A percentile compares a stretch with the other conserved stretches of the same genome.
Conservation (phyloP, 2,329 filamentous ascomycete species). For the Epichloe coenophiala region DNA sequence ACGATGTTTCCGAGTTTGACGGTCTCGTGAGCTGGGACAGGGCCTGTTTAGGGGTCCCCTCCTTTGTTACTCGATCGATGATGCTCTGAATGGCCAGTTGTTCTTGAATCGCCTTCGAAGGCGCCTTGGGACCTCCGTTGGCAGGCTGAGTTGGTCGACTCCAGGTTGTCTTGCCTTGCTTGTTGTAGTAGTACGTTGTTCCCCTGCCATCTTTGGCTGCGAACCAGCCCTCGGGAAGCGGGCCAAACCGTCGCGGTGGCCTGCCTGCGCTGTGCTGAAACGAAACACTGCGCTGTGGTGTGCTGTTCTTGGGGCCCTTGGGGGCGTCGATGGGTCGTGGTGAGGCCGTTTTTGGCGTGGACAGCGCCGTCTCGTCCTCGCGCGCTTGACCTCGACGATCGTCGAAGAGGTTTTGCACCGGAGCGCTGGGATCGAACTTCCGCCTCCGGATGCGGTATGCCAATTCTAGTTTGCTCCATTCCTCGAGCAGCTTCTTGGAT, state of each 20-base stretch:
- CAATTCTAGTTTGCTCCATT: slow-evolving; percentile 81
- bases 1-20: slow-evolving; percentile 29
- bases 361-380: slow-evolving; percentile 25
- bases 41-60: slow-evolving; percentile 35
- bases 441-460: slow-evolving; percentile 88
- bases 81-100: slow-evolving; percentile 71
- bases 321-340: slow-evolving; percentile 37
- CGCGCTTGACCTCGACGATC: slow-evolving; percentile 42
- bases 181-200: slow-evolving; percentile 74
- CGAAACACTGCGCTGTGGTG: slow-evolving; percentile 36
- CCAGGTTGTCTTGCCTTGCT: slow-evolving; percentile 69
- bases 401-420: slow-evolving; percentile 42
- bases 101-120: slow-evolving; percentile 48
- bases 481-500: slow-evolving; percentile 58
- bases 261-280: slow-evolving; percentile 37
- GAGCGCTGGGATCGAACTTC: slow-evolving; percentile 61
- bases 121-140: slow-evolving; percentile 48
- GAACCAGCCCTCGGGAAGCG: slow-evolving; percentile 78
- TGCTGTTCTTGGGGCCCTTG: slow-evolving; percentile 47
- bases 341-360: slow-evolving; percentile 26
- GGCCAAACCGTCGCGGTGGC: slow-evolving; percentile 36
- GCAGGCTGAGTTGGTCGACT: slow-evolving; percentile 59
- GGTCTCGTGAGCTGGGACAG: slow-evolving; percentile 53
- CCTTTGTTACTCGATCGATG: slow-evolving; percentile 71
- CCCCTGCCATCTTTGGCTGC: slow-evolving; percentile 57